Percentiles rank a stretch among this genome's conserved stretches.
Conservation (phyloP, 202 grass and related monocot species). For the Carex arenaria region DNA sequence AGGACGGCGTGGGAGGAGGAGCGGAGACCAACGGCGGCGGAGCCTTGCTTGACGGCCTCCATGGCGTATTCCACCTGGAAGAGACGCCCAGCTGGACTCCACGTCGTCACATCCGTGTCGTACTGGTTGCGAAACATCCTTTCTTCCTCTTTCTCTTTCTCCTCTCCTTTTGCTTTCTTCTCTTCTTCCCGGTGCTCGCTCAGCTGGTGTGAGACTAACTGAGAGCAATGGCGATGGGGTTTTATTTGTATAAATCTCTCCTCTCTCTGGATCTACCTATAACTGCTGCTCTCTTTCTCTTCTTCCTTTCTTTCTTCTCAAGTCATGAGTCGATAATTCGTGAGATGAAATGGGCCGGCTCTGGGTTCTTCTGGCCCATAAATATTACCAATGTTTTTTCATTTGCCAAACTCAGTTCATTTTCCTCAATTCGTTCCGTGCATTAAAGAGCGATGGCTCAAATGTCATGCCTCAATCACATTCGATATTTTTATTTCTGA, state of each 20-base stretch:
- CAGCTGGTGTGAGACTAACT: background rate
- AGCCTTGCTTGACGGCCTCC: constrained; percentile 99
- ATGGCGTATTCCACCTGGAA: constrained; percentile 99
- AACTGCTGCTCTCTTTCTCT: too few relatives aligned
- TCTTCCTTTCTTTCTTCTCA: constrained; percentile 1
- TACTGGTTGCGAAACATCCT: constrained; percentile 98
- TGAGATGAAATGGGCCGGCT: background rate
- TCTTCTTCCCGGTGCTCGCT: background rate
- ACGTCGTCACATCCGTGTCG: constrained; percentile 94
- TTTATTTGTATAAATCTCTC: background rate
- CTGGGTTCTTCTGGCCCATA: background rate
- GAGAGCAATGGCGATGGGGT: too few relatives aligned
- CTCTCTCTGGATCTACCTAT: background rate
- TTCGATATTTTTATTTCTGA: too few relatives aligned
- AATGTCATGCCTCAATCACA: too few relatives aligned
- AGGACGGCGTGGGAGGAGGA: constrained; percentile 65
- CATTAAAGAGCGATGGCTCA: too few relatives aligned
- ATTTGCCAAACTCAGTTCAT: background rate
- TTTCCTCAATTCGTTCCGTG: background rate
- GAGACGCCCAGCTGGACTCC: constrained; percentile 84
- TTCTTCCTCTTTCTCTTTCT: background rate
- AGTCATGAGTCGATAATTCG: background rate
- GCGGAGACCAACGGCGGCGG: constrained; percentile 81
- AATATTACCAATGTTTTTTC: background rate
- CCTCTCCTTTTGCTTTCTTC: background rate